These are phyloP conservation scores for Cladosporium sp. DNA, from an alignment of 2,329 filamentous ascomycete genomes.

Conservation along the genomic window DNA sequence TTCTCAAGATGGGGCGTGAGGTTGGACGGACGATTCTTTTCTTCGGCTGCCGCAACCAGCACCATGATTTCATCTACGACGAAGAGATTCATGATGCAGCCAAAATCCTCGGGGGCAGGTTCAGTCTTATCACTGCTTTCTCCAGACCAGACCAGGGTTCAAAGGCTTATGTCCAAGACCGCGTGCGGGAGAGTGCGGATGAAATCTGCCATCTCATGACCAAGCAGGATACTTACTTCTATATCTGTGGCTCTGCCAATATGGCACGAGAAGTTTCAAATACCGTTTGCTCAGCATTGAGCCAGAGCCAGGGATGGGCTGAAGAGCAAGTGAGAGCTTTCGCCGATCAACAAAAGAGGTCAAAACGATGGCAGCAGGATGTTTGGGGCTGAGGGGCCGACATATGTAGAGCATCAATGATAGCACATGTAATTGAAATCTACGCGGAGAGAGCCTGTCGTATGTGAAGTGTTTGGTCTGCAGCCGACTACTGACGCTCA, in stretches of 20 bases:
- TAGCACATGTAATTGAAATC: neutral
- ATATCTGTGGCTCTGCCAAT: constrained; percentile 42
- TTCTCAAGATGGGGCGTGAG: constrained; percentile 26
- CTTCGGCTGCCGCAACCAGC: constrained; percentile 42
- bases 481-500: neutral
- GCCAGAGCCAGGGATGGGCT: constrained; percentile 13
- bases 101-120: constrained; percentile 11
- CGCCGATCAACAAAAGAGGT: constrained; percentile 22
- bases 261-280: constrained; percentile 32
- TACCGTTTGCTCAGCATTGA: constrained; percentile 15
- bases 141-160: constrained; percentile 22
- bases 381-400: constrained; percentile 21
- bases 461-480: neutral
- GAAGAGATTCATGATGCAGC: constrained; percentile 32
- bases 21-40: constrained; percentile 28
- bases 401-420: neutral
- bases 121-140: constrained; percentile 33
- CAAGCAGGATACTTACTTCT: constrained; percentile 35
- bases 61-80: constrained; percentile 34
- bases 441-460: neutral
- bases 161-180: constrained; percentile 38
- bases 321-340: constrained; percentile 19
- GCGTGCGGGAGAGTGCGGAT: constrained; percentile 30
- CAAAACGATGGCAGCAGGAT: constrained; percentile 24
- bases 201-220: constrained; percentile 30